Evolutionary conservation across 768 basidiomycete genomes (phyloP), one percentile per base, ranked within the genome.

Genomic region (Lyophyllum semitale): DNA sequence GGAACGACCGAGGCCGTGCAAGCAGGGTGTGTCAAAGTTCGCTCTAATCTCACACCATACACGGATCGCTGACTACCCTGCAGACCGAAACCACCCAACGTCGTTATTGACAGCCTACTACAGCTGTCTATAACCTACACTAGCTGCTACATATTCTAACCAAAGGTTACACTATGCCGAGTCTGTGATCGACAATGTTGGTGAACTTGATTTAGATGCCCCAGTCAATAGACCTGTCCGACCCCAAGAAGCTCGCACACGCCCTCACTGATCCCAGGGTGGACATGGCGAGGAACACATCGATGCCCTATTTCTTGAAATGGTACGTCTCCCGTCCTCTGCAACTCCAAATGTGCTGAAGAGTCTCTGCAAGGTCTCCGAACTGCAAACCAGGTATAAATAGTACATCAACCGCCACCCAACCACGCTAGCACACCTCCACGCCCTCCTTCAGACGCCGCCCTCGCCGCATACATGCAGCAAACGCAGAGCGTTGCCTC

Each of bases 371-470:
- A 4, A 92, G 90, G 83, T 88, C 42, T 83, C 90, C 23, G 77
- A 78, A 33, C 73, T 94, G 58, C 88, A 91, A 64, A 77, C 77
- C 9, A 83, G 84, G 15, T 94, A 92, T 67, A 90, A 84, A 68
- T 74, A 80, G 13, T 94, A 94, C 68, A 93, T 94, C 66, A 89
- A 88, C 2, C 83, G 84, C 47, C 92, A 94, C 63, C 82, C 89
- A 0, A 78, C 79, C 2, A 90, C 93, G 4, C 78, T 93, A 41
- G 77, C 84, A 30, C 89, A 90, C 63, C 81, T 93, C 25, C 64
- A 79, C 57, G 30, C 69, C 51, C 38, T 69, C 8, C 68, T 67
- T 5, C 74, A 72, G 61, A 85, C 82, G 1, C 84, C 3, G 80
- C 85, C 0, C 78, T 95, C 8, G 73, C 76, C 13, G 73, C 79